Conservation (phyloP, 495 filamentous ascomycete genomes). For the Penicillium dipodomyicola region DNA sequence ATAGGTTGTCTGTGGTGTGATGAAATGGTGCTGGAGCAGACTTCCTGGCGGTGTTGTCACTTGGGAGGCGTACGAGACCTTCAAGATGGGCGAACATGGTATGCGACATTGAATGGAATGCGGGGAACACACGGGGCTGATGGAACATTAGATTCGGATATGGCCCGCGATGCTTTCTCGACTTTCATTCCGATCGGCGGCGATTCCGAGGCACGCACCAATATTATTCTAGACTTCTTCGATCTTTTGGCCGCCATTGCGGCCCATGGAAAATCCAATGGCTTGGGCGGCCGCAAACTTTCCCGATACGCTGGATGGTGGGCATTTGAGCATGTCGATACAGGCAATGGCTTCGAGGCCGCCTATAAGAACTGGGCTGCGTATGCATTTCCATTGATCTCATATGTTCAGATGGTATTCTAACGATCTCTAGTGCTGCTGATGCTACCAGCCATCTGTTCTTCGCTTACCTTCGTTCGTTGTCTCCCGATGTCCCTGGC, state of each 20-base stretch:
- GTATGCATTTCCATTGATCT: slow-evolving; percentile 32
- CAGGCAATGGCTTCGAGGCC: slow-evolving; percentile 86
- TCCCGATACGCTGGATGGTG: slow-evolving; percentile 97
- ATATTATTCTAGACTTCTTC: slow-evolving; percentile 96
- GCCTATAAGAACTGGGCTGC: slow-evolving; percentile 84
- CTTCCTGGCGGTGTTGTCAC: slow-evolving; percentile 88
- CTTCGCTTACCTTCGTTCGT: slow-evolving; percentile 91
- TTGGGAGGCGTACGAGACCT: slow-evolving; percentile 96
- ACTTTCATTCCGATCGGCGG: slow-evolving; percentile 95
- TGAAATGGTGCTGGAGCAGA: slow-evolving; percentile 99
- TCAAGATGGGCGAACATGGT: slow-evolving; percentile 94
- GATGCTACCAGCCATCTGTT: slow-evolving; percentile 96
- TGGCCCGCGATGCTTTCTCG: slow-evolving; percentile 89
- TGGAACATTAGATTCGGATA: slow-evolving; percentile 68
- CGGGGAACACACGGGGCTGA: slow-evolving; percentile 11
- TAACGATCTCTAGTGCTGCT: slow-evolving; percentile 61
- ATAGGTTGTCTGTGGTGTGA: slow-evolving; percentile 85
- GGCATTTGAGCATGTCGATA: slow-evolving; percentile 90
- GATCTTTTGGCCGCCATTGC: slow-evolving; percentile 82
- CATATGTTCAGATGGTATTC: not conserved
- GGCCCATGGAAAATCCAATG: slow-evolving; percentile 87
- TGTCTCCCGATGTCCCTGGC: slow-evolving; percentile 71
- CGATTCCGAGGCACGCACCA: slow-evolving; percentile 79
- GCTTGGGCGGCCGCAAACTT: slow-evolving; percentile 87
- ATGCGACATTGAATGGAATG: slow-evolving; percentile 23